Evolutionary conservation across 768 basidiomycete species (phyloP).

Genomic region (Tulasnella calospora): DNA sequence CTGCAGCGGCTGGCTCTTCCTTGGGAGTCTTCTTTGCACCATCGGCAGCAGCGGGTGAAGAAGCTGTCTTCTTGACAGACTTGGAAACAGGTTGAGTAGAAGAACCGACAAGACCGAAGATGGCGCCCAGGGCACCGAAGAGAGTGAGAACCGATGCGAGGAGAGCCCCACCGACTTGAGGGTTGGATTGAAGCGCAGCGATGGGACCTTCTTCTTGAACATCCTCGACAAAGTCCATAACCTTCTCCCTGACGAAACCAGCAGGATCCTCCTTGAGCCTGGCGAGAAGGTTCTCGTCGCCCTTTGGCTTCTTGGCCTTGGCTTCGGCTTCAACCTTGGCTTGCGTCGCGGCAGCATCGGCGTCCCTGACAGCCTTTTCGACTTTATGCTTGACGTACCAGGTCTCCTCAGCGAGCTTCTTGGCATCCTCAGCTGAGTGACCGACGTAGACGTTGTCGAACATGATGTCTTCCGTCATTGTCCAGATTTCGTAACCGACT

Average conservation of each 20-base stretch:
- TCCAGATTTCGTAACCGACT: conserved; percentile 98
- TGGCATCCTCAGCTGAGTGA: conserved; percentile 81
- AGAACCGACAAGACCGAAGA: conserved; percentile 74
- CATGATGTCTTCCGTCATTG: conserved; percentile 94
- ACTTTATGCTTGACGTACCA: conserved; percentile 84
- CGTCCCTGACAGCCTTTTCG: conserved; percentile 52
- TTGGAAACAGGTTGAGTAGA: conserved; percentile 61
- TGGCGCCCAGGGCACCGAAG: conserved; percentile 75
- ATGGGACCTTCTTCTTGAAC: conserved; percentile 66
- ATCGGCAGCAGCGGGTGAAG: not conserved
- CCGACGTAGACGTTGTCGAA: conserved; percentile 94
- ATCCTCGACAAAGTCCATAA: conserved; percentile 72
- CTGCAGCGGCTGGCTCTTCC: conserved; percentile 31
- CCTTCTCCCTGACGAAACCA: conserved; percentile 71
- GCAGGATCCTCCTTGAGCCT: conserved; percentile 70
- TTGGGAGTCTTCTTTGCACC: conserved; percentile 63
- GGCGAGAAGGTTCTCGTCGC: conserved; percentile 43
- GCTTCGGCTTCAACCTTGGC: conserved; percentile 41
- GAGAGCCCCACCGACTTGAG: conserved; percentile 79
- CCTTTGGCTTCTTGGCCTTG: conserved; percentile 25
- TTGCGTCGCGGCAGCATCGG: conserved; percentile 43
- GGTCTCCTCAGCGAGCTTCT: conserved; percentile 76
- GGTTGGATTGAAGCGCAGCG: conserved; percentile 78
- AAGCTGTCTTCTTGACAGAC: conserved; percentile 36
- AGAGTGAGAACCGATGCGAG: conserved; percentile 68